Percentiles rank a stretch among this genome's conserved stretches.
Evolutionary conservation across 352 stramenopile genomes (phyloP).

Genomic region (Phytophthora parvispora): DNA sequence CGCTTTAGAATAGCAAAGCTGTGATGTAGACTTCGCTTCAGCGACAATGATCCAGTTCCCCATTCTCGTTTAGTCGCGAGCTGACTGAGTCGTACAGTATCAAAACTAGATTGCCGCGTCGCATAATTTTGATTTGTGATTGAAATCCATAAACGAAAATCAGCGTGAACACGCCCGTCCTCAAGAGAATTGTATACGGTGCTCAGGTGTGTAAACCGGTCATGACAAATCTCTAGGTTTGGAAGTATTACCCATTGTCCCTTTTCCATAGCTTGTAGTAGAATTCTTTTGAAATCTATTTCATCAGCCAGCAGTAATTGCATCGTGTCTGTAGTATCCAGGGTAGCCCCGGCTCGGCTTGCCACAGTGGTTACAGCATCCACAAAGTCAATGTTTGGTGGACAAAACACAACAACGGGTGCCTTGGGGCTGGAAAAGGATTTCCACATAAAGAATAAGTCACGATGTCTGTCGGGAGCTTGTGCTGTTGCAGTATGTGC

Average conservation of each 20-base stretch:
- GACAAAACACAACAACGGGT: slow-evolving; percentile 44
- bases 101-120: neutral
- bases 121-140: neutral
- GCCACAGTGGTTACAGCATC: slow-evolving; percentile 43
- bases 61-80: slow-evolving; percentile 15
- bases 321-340: slow-evolving; percentile 35
- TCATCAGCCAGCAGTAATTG: slow-evolving; percentile 23
- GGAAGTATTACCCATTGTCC: slow-evolving; percentile 67
- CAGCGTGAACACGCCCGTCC: slow-evolving; percentile 44
- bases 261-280: slow-evolving; percentile 55
- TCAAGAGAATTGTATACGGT: slow-evolving; percentile 44
- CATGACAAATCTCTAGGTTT: slow-evolving; percentile 36
- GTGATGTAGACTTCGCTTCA: slow-evolving; percentile 36
- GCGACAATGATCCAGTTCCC: slow-evolving; percentile 19
- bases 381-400: slow-evolving; percentile 46
- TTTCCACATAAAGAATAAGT: slow-evolving; percentile 44
- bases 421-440: slow-evolving; percentile 43
- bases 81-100: neutral
- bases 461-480: slow-evolving; percentile 12
- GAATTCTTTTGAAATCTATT: slow-evolving; percentile 38
- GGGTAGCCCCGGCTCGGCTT: slow-evolving; percentile 35
- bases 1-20: slow-evolving; percentile 33
- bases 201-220: slow-evolving; percentile 32
- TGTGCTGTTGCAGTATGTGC: slow-evolving; percentile 13
- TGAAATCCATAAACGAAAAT: slow-evolving; percentile 78